Conservation (phyloP, 768 basidiomycete genomes). For the Lentinula raphanica region DNA sequence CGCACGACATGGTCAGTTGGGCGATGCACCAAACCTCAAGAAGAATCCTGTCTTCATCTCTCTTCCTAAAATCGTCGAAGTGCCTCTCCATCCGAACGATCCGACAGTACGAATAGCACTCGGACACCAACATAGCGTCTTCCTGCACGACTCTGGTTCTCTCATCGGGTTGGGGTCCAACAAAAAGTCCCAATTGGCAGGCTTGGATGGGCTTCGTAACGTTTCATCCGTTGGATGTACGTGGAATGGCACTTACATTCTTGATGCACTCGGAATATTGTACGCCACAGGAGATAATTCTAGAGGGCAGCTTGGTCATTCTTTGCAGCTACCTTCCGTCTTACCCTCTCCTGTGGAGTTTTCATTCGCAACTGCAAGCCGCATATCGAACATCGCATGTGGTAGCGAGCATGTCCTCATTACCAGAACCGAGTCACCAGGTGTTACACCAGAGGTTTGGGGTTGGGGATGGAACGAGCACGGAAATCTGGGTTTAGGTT, state of each 20-base stretch:
- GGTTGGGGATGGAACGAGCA: slow-evolving; percentile 99
- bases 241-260: slow-evolving; percentile 73
- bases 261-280: slow-evolving; percentile 16
- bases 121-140: slow-evolving; percentile 40
- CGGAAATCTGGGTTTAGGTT: slow-evolving; percentile 78
- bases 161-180: slow-evolving; percentile 62
- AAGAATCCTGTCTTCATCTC: slow-evolving; percentile 24
- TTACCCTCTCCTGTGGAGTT: slow-evolving; percentile 13
- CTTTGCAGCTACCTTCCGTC: neutral
- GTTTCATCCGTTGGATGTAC: slow-evolving; percentile 49
- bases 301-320: slow-evolving; percentile 64
- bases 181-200: slow-evolving; percentile 59
- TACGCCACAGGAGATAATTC: slow-evolving; percentile 51
- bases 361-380: slow-evolving; percentile 14
- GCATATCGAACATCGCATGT: slow-evolving; percentile 44
- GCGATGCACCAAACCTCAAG: slow-evolving; percentile 22
- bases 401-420: slow-evolving; percentile 84
- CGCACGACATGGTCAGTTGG: slow-evolving; percentile 82
- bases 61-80: slow-evolving; percentile 24
- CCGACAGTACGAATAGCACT: slow-evolving; percentile 28
- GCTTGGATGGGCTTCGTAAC: slow-evolving; percentile 20
- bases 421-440: slow-evolving; percentile 17
- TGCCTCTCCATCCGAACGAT: slow-evolving; percentile 22
- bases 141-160: slow-evolving; percentile 53
- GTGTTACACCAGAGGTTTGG: slow-evolving; percentile 44